Base-by-base conservation (phyloP, 768 basidiomycete genomes). In the Rhodosporidiobolus sp. region DNA sequence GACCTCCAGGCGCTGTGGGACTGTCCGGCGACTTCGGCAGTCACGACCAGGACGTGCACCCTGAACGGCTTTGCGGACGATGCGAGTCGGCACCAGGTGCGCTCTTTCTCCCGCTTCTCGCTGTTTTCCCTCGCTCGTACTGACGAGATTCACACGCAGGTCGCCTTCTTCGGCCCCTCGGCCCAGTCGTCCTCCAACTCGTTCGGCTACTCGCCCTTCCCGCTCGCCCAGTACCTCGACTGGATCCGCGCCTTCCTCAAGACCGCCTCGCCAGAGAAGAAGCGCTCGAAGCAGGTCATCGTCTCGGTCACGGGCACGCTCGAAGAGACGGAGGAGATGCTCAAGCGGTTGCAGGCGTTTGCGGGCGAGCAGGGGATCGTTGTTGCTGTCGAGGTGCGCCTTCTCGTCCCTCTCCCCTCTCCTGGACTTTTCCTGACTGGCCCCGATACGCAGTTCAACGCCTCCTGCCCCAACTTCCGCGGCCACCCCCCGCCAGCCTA, bases 201-300 rank as follows among this genome's bases (percentile, higher is more conserved):
- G 0, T 94, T 90, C 80, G 92, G 92, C 32, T 94, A 93, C 81
- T 92, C 90, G 14, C 92, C 91, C 0, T 84, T 88, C 77, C 86
- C 89, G 10, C 84, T 94, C 54, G 77, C 82, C n/a, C 75, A 79
- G 32, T 94, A 92, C 81, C 79, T 91, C 55, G 80, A 79, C 61
- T 90, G 89, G 88, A 82, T 91, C 57, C 79, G 81, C 26, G 79
- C 83, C 49, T 77, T 87, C 54, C 84, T 89, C 69, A 80, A 86
- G 70, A 77, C 73, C 22, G 81, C 66, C 43, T 64, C 71, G 26
- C 2, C 28, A 9, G 4, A 30, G 26, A 38, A 17, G 43, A 56
- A 34, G 45, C 0, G 10, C 8, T 81, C 85, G 70, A 88, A 88
- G 74, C 91, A 89, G 2, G 84, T 94, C 77, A 88, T 94, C 78